Conservation (phyloP, 306 rosid genomes). For the Glycine soja region DNA sequence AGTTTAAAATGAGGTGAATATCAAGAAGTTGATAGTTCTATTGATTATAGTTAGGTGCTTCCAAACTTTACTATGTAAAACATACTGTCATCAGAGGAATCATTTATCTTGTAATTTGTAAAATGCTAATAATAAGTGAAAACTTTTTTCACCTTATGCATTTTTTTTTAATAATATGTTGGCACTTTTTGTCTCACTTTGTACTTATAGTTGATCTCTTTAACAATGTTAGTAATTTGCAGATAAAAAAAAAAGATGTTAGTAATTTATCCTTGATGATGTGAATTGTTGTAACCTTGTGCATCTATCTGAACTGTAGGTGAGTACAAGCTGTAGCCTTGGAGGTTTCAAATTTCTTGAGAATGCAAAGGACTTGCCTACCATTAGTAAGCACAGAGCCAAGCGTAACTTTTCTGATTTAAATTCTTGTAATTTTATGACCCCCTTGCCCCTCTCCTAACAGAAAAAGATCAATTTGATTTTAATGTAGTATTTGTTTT, state of each 20-base stretch:
- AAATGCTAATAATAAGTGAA: slow-evolving; percentile 19
- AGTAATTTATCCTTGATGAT: slow-evolving; percentile 18
- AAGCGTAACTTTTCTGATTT: background rate
- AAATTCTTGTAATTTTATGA: too few relatives aligned
- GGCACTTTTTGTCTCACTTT: slow-evolving; percentile 18
- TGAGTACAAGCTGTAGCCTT: slow-evolving; percentile 56
- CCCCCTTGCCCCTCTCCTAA: too few relatives aligned
- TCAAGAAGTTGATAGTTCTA: slow-evolving; percentile 17
- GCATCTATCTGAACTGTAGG: slow-evolving; percentile 57
- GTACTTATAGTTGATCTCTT: slow-evolving; percentile 17
- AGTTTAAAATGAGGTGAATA: slow-evolving; percentile 1
- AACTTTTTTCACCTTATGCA: slow-evolving; percentile 11
- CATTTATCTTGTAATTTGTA: slow-evolving; percentile 22
- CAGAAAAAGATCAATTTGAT: too few relatives aligned
- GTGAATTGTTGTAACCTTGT: slow-evolving; percentile 13
- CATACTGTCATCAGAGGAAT: background rate
- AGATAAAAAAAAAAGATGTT: background rate
- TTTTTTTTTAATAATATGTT: slow-evolving; percentile 18
- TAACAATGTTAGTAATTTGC: slow-evolving; percentile 1
- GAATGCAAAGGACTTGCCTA: slow-evolving; percentile 89
- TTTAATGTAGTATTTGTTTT: background rate
- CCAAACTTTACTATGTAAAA: slow-evolving; percentile 5
- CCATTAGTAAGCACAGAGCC: slow-evolving; percentile 72
- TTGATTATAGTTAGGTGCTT: slow-evolving; percentile 17
- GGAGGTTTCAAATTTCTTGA: slow-evolving; percentile 84